Conservation (phyloP, 1,284 basidiomycete species). For the Takashimella tepidaria region DNA sequence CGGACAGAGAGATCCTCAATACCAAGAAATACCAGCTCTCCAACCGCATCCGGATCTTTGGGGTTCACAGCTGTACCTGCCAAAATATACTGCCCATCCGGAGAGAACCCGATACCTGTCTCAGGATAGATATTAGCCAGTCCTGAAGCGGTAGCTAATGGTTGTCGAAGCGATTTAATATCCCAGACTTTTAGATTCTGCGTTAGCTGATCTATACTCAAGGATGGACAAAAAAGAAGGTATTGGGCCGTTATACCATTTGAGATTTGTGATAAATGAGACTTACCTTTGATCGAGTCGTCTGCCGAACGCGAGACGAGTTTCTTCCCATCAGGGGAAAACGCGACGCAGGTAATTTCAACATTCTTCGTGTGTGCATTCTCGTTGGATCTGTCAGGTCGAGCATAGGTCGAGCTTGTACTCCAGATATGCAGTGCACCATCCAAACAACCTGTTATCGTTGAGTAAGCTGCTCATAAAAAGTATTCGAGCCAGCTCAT, state of each 20-base stretch:
- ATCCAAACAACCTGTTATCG: conserved; percentile 76
- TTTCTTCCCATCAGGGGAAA: conserved; percentile 74
- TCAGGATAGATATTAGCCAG: conserved; percentile 78
- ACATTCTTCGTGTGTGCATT: conserved; percentile 76
- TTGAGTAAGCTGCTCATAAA: too few species aligned
- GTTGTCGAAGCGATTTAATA: conserved; percentile 77
- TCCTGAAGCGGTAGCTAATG: conserved; percentile 59
- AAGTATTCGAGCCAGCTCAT: conserved; percentile 2
- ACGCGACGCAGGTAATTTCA: conserved; percentile 76
- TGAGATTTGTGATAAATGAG: too few species aligned
- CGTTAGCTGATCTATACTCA: neutral
- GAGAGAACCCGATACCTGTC: conserved; percentile 89
- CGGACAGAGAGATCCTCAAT: conserved; percentile 62
- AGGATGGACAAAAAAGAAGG: neutral
- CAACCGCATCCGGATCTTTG: conserved; percentile 53
- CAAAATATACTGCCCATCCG: conserved; percentile 78
- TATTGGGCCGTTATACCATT: too few species aligned
- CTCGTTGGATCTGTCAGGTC: conserved; percentile 79
- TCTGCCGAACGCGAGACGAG: conserved; percentile 85
- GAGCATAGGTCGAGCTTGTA: conserved; percentile 80
- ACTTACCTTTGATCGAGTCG: conserved; percentile 86
- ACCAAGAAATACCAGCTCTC: conserved; percentile 67
- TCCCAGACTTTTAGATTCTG: conserved; percentile 74
- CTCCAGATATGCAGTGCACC: conserved; percentile 92
- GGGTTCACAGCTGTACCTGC: conserved; percentile 65